Conservation (phyloP, 192 early-diverging fungal species). For the Linnemannia schmuckeri region DNA sequence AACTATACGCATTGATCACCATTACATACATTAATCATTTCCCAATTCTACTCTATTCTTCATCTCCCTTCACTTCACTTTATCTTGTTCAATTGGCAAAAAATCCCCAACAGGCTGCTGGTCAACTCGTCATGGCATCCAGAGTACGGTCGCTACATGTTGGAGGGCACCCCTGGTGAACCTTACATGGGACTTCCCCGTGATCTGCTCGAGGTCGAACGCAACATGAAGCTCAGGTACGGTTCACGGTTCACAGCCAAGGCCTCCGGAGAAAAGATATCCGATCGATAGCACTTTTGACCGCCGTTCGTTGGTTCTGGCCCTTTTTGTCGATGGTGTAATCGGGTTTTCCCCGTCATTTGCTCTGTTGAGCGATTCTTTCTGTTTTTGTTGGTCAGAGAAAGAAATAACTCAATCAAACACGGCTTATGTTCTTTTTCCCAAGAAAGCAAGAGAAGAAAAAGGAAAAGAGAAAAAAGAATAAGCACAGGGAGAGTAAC, state of each 20-base stretch:
- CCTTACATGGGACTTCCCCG: conserved; percentile 89
- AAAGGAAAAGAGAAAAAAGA: too few species aligned
- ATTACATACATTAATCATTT: neutral
- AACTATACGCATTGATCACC: too few species aligned
- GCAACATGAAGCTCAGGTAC: conserved; percentile 82
- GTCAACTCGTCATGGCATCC: conserved; percentile 91
- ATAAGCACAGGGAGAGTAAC: too few species aligned
- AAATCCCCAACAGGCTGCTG: conserved; percentile 40
- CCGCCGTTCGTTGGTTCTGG: neutral
- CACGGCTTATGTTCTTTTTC: too few species aligned
- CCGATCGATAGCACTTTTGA: neutral
- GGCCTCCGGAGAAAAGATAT: conserved; percentile 3
- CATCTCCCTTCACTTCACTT: conserved; percentile 15
- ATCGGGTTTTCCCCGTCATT: neutral
- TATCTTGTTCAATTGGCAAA: neutral
- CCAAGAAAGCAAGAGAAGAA: too few species aligned
- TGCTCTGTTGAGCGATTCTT: neutral
- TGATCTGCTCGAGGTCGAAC: conserved; percentile 87
- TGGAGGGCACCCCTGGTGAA: conserved; percentile 93
- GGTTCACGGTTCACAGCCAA: neutral
- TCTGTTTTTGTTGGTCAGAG: conserved; percentile 16
- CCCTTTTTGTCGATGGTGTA: neutral
- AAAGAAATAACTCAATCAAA: neutral
- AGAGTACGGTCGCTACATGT: conserved; percentile 98
- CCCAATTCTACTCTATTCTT: conserved; percentile 2